Base-by-base conservation (phyloP, 2,329 filamentous ascomycete species). In the Botrytis hyacinthi region DNA sequence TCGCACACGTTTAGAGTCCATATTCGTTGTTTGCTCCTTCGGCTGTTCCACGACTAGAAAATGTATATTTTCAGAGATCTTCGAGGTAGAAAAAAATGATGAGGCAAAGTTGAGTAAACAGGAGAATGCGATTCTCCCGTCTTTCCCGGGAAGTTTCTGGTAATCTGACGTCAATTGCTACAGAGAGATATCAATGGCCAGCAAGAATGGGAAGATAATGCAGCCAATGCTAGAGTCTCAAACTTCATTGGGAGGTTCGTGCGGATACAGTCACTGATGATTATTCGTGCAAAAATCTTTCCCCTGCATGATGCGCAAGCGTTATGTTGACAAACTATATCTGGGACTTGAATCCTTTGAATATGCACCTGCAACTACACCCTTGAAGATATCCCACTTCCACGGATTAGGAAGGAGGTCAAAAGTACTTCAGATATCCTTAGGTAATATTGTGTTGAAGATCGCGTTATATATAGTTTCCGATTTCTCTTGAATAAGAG, bases 401-500 rank as follows among this genome's bases (percentile, higher is more conserved):
- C 16, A 48, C 62, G 32, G 18, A 66, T 66, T 63, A 66, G 62
- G 62, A 66, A 66, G 62, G 62, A 66, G 62, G 42, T 66, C 32
- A 66, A 48, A 65, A 48, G 62, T 22, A 48, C 42, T 29, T 35
- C 42, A 46, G 62, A 35, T 48, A 66, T 35, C 22, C 29, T 12
- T 35, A 35, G 12, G 44, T 48, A 29, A n/a, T 29, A 48, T 16
- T 22, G 29, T 6, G 20, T 35, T 48, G 12, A 48, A 35, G 20
- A 48, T 48, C 4, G 22, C 46, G 18, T 46, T 66, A 48, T 66
- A 48, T 66, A 66, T 66, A 48, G n/a, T 22, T 66, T 35, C 20
- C 4, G 4, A 2, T 8, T 8, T 6, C 32, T 66, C 20, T 6
- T 66, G 3, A 8, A 35, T 6, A 18, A n/a, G 3, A 48, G 29